phyloP scores from a whole-genome alignment of 345 rosid species.

The Sisymbrium irio region DNA sequence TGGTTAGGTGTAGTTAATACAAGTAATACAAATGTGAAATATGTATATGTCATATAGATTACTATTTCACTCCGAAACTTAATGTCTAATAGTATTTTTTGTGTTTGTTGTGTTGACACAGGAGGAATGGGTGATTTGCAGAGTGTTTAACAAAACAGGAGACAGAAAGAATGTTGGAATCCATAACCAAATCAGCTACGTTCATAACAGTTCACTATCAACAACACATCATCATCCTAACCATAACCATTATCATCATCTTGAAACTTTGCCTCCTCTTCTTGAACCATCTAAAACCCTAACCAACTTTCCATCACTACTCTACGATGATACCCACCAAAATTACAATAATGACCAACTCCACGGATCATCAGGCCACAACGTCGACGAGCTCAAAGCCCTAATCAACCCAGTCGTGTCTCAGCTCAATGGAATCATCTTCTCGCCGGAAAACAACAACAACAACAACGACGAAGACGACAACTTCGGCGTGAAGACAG shows the following conservation, averaged over 20 bases:
- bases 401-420: constrained; percentile 40
- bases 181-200: constrained; percentile 40
- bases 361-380: constrained; percentile 33
- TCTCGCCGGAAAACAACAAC: constrained; percentile 38
- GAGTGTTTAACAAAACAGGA: constrained; percentile 70
- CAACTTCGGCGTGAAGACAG: constrained; percentile 48
- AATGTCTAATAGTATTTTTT: neutral
- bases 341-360: constrained; percentile 34
- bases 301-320: constrained; percentile 24
- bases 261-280: constrained; percentile 48
- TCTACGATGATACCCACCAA: constrained; percentile 41
- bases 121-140: constrained; percentile 98
- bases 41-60: neutral
- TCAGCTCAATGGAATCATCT: constrained; percentile 35
- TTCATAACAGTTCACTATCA: constrained; percentile 30
- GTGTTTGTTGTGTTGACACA: constrained; percentile 31
- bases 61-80: neutral
- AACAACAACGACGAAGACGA: constrained; percentile 36
- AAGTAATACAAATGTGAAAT: neutral
- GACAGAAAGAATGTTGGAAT: constrained; percentile 55
- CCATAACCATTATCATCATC: constrained; percentile 8
- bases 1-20: neutral
- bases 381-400: constrained; percentile 51
- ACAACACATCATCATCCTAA: constrained; percentile 21
- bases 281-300: constrained; percentile 44